Percentiles rank a stretch among this genome's conserved stretches.
These are phyloP conservation scores for Penicillium lagena DNA, from an alignment of 495 filamentous ascomycete genomes.

Conservation along the genomic window DNA sequence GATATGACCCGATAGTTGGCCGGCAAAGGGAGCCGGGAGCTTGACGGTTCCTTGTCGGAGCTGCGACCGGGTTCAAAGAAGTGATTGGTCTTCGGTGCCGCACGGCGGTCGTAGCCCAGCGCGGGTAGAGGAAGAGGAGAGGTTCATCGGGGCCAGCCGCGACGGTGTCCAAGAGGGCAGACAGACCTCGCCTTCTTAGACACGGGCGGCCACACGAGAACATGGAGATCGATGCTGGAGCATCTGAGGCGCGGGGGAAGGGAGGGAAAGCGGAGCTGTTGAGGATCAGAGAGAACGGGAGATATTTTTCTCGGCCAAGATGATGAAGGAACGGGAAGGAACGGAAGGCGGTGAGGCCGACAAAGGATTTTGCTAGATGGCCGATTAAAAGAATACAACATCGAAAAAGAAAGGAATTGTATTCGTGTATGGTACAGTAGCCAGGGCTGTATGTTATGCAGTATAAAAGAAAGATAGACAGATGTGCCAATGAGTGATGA, in stretches of 20 bases:
- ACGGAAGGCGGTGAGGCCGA: constrained; percentile 25
- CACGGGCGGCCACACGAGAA: constrained; percentile 34
- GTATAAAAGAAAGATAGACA: neutral
- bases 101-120: constrained; percentile 27
- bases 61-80: constrained; percentile 7
- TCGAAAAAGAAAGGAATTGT: neutral
- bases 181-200: constrained; percentile 31
- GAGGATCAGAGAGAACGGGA: constrained; percentile 4
- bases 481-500: neutral
- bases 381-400: neutral
- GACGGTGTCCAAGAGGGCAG: constrained; percentile 31
- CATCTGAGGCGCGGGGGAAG: constrained; percentile 11
- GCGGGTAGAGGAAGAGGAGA: constrained; percentile 42
- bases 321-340: constrained; percentile 2
- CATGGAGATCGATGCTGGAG: constrained; percentile 23
- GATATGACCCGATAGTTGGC: neutral
- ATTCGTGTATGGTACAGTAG: no score
- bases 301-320: constrained; percentile 8
- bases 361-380: neutral
- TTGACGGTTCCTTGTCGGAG: neutral
- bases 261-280: constrained; percentile 2
- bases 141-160: constrained; percentile 32
- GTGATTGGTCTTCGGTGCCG: constrained; percentile 17
- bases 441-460: neutral
- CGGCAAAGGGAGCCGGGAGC: neutral